Evolutionary conservation across 257 asterid species (phyloP).

Genomic region (Solanum bukasovii): DNA sequence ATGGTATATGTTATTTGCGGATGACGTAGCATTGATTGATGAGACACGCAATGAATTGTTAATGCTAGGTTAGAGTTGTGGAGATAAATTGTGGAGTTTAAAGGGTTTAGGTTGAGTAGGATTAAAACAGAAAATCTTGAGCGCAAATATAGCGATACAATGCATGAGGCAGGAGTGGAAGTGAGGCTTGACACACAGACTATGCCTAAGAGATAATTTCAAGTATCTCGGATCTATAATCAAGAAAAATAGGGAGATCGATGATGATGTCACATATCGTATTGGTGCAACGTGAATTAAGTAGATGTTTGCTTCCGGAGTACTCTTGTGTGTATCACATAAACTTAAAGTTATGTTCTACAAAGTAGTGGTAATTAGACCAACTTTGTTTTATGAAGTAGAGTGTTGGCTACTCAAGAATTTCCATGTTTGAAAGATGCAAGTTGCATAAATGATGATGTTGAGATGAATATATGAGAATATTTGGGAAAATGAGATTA

Average conservation of each 20-base stretch:
- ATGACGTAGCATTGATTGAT: too few species aligned
- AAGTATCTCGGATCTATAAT: background rate
- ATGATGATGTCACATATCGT: background rate
- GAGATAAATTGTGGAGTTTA: background rate
- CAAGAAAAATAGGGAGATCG: background rate
- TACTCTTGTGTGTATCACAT: background rate
- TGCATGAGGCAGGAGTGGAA: background rate
- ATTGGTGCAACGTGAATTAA: background rate
- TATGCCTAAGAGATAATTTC: background rate
- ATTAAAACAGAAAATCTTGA: background rate
- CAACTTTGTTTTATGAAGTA: background rate
- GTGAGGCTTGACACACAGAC: background rate
- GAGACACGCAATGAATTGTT: background rate
- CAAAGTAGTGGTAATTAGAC: background rate
- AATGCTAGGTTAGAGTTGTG: background rate
- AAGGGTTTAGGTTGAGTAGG: background rate
- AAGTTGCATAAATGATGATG: background rate
- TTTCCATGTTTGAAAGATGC: background rate
- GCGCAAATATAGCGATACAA: background rate
- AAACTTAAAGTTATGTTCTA: background rate
- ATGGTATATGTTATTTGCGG: background rate
- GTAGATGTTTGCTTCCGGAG: background rate
- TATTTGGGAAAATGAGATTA: background rate
- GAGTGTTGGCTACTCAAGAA: background rate
- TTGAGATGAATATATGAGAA: background rate